These are phyloP conservation scores for Penicillium fimorum DNA, from an alignment of 495 filamentous ascomycete species.

Conservation along the genomic window DNA sequence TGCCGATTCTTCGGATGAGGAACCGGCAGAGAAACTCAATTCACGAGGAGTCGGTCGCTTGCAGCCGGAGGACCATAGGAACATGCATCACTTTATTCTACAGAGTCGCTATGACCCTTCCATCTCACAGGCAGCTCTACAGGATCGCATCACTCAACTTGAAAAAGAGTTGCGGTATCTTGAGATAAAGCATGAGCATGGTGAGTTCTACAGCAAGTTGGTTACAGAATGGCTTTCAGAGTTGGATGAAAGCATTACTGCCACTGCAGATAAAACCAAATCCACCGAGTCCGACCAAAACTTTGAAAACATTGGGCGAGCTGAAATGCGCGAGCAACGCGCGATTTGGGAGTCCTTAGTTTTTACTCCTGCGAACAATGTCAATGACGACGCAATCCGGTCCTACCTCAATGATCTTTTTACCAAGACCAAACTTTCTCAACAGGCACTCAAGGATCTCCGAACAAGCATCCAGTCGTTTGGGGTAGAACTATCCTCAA, in stretches of 20 bases:
- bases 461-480: slow-evolving; percentile 45
- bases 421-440: slow-evolving; percentile 32
- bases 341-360: slow-evolving; percentile 57
- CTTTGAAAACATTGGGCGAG: slow-evolving; percentile 42
- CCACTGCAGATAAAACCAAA: slow-evolving; percentile 3
- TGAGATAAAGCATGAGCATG: slow-evolving; percentile 58
- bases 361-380: slow-evolving; percentile 47
- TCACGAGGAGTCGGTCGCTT: slow-evolving; percentile 16
- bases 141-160: slow-evolving; percentile 48
- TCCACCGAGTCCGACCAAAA: slow-evolving; percentile 8
- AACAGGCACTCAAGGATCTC: slow-evolving; percentile 45
- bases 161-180: slow-evolving; percentile 50
- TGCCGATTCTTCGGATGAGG: slow-evolving; percentile 17
- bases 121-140: slow-evolving; percentile 45
- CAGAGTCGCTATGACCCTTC: slow-evolving; percentile 58
- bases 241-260: slow-evolving; percentile 23
- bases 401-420: slow-evolving; percentile 56
- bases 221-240: slow-evolving; percentile 61
- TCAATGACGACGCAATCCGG: slow-evolving; percentile 45
- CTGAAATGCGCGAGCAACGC: slow-evolving; percentile 51
- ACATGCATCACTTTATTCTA: slow-evolving; percentile 52
- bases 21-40: slow-evolving; percentile 9
- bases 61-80: slow-evolving; percentile 30
- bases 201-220: slow-evolving; percentile 58
- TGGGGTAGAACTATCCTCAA: slow-evolving; percentile 38